These are phyloP conservation scores for Graphium sp. DNA, from an alignment of 2,329 filamentous ascomycete genomes.

Conservation along the genomic window DNA sequence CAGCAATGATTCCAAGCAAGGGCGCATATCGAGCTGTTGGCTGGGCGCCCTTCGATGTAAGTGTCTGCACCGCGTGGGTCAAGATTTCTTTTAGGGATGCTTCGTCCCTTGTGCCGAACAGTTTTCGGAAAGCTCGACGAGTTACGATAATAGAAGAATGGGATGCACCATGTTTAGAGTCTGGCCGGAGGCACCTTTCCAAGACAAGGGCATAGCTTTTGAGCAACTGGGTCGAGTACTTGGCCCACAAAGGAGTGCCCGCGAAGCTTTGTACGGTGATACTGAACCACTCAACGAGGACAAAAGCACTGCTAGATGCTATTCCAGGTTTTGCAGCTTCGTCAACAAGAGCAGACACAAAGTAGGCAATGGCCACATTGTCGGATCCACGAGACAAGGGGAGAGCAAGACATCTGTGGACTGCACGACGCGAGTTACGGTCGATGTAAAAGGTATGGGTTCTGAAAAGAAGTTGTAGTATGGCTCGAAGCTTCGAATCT, in stretches of 20 bases:
- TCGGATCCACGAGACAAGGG: constrained; percentile 43
- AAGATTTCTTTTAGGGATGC: constrained; percentile 43
- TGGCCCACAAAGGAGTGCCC: constrained; percentile 43
- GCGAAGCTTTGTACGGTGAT: constrained; percentile 58
- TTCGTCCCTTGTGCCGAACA: constrained; percentile 44
- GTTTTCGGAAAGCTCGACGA: constrained; percentile 60
- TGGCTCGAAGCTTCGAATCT: constrained; percentile 11
- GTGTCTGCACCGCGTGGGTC: constrained; percentile 45
- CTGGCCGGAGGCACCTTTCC: constrained; percentile 58
- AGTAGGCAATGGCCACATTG: constrained; percentile 27
- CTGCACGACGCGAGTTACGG: constrained; percentile 65
- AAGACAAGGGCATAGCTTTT: constrained; percentile 54
- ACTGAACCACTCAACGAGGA: constrained; percentile 80
- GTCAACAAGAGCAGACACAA: constrained; percentile 49
- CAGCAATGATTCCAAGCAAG: constrained; percentile 72
- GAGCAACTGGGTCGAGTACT: constrained; percentile 48
- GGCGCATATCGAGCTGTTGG: constrained; percentile 55
- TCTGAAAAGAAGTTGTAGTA: constrained; percentile 64
- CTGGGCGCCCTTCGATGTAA: constrained; percentile 51
- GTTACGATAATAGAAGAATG: constrained; percentile 63
- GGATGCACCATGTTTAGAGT: constrained; percentile 45
- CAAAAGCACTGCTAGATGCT: constrained; percentile 67
- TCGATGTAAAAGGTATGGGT: constrained; percentile 83
- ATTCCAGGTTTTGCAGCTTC: constrained; percentile 67
- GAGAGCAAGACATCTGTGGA: constrained; percentile 60